Base-by-base conservation (phyloP, 2,329 filamentous ascomycete species). In the Arachnomyces sp. region DNA sequence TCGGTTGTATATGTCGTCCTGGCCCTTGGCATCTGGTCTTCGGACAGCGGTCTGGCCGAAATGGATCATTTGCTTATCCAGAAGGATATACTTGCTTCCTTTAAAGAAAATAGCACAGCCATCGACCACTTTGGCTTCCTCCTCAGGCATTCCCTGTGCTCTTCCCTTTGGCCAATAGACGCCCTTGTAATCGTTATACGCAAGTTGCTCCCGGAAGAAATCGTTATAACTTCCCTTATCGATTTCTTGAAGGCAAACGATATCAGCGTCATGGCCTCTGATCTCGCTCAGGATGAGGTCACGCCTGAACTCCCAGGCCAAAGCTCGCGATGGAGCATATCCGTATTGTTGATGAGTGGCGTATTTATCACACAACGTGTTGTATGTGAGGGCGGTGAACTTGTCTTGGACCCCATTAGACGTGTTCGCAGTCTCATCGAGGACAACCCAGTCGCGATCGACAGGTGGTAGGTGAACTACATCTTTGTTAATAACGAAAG, bases 31-130 rank as follows among this genome's bases (percentile, higher is more conserved):
- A 59, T 96, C 92, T 2, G 89, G 86, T 49, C 92, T 76, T 58
- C 93, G 92, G 64, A 98, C 94, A 49, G 90, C 90, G 42, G 87
- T 85, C 43, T 86, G 83, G 29, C 84, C 82, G 59, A 95, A 94
- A 62, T 95, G 88, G 55, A 98, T 82, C 47, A 94, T 70, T 57
- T 94, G 85, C 69, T 95, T 95, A 67, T 96, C 90, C 16, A 98
- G 76, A 43, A 94, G 68, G 44, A 95, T 84, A 64, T 84, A 96
- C 68, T 95, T 96, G 73, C 80, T 89, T 58, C 81, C 81, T 68
- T 94, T 96, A 74, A 86, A 96, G 65, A 98, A 96, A 38, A 89
- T 90, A 28, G 92, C 92, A 63, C 92, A 96, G 8, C 92, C 92
- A 64, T 98, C 92, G 9, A 98, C 90, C n/a, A 74, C 72, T 54